phyloP scores from a whole-genome alignment of 2,329 filamentous ascomycete species.

The Xylariaceae sp. region DNA sequence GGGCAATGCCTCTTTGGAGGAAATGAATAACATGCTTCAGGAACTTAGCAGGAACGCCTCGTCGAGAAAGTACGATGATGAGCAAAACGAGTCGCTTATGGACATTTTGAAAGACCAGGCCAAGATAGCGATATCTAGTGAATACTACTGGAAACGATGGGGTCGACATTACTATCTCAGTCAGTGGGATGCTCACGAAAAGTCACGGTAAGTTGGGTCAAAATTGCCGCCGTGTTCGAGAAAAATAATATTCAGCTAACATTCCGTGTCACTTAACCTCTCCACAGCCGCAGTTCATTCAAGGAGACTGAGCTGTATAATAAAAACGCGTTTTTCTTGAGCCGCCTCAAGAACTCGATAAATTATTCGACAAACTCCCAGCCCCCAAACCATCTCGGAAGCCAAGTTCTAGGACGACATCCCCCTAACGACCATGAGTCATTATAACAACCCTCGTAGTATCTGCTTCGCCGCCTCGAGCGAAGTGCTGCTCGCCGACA shows the following conservation, averaged over 20 bases:
- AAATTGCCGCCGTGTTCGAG: too few species aligned
- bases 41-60: slow-evolving; percentile 31
- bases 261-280: too few species aligned
- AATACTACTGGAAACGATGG: slow-evolving; percentile 44
- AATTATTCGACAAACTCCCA: slow-evolving; percentile 41
- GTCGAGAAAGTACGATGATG: slow-evolving; percentile 32
- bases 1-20: too few species aligned
- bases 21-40: too few species aligned
- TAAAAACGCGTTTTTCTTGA: slow-evolving; percentile 45
- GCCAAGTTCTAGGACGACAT: too few species aligned
- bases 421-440: slow-evolving; percentile 2
- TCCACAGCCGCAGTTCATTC: slow-evolving; percentile 54
- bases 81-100: slow-evolving; percentile 41
- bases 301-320: slow-evolving; percentile 55
- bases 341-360: slow-evolving; percentile 47
- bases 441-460: slow-evolving; percentile 37
- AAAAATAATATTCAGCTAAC: too few species aligned
- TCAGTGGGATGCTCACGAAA: slow-evolving; percentile 49
- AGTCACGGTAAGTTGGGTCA: slow-evolving; percentile 42
- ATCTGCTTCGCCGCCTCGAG: slow-evolving; percentile 51
- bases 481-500: slow-evolving; percentile 40
- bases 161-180: slow-evolving; percentile 54
- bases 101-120: slow-evolving; percentile 50
- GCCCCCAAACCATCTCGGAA: slow-evolving; percentile 38
- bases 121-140: slow-evolving; percentile 38